Evolutionary conservation across 176 grass and related monocot genomes (phyloP).

Genomic region (Oryza longistaminata): DNA sequence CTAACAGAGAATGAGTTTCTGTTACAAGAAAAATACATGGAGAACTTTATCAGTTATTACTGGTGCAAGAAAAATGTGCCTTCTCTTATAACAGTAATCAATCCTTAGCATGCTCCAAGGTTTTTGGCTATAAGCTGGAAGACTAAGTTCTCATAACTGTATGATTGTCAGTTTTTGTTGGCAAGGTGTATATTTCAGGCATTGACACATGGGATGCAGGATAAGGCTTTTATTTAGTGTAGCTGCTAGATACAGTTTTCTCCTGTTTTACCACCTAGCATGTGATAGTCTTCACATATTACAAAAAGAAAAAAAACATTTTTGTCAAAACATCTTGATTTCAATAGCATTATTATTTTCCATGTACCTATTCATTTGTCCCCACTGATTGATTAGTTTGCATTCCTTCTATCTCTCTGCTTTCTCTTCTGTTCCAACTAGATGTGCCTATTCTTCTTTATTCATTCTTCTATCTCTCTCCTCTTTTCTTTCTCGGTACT

Average conservation of each 20-base stretch:
- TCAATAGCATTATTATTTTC: conserved; percentile 9
- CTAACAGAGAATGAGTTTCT: not conserved
- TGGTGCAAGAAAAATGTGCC: not conserved
- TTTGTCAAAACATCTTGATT: not conserved
- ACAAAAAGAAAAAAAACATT: not conserved
- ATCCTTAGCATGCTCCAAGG: not conserved
- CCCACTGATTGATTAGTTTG: conserved; percentile 42
- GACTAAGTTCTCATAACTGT: not conserved
- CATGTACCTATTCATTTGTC: conserved; percentile 29
- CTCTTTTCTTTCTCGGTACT: conserved; percentile 63
- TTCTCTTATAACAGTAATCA: not conserved
- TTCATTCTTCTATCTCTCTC: conserved; percentile 65
- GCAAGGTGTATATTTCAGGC: not conserved
- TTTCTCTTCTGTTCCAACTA: conserved; percentile 52
- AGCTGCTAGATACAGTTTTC: not conserved
- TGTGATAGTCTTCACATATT: conserved; percentile 16
- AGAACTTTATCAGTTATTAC: not conserved
- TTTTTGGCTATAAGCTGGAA: not conserved
- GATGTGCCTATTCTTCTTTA: conserved; percentile 58
- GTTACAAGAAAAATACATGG: not conserved
- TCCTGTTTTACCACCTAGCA: not conserved
- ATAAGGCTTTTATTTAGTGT: not conserved
- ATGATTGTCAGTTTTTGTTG: conserved; percentile 20
- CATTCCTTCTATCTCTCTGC: conserved; percentile 47
- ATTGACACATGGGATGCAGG: not conserved